Conservation (phyloP, 108 stramenopile species). For the Aurantiochytrium sp. region DNA sequence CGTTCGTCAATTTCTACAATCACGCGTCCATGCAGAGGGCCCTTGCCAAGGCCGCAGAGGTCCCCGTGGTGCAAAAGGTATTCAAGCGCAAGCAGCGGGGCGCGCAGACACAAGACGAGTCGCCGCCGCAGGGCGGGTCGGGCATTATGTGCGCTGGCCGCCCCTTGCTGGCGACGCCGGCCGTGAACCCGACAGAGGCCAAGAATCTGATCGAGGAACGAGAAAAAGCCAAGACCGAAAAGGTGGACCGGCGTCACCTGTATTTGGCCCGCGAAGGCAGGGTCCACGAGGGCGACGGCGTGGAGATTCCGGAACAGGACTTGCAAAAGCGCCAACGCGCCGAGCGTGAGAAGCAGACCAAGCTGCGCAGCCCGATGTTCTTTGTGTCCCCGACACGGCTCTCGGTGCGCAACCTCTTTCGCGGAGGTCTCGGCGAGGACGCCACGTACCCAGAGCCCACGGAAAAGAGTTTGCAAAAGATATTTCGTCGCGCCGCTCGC, state of each 20-base stretch:
- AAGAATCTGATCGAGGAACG: conserved; percentile 26
- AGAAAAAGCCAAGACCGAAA: conserved; percentile 57
- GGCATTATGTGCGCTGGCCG: conserved; percentile 66
- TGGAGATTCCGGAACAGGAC: conserved; percentile 73
- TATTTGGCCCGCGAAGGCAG: conserved; percentile 78
- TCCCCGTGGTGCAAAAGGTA: conserved; percentile 41
- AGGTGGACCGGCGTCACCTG: conserved; percentile 80
- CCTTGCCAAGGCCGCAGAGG: not conserved
- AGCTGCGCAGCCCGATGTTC: conserved; percentile 88
- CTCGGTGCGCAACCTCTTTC: conserved; percentile 77
- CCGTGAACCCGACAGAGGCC: not conserved
- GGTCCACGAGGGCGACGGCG: conserved; percentile 57
- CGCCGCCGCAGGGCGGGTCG: conserved; percentile 71
- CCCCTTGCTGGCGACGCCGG: conserved; percentile 38
- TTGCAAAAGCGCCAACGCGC: conserved; percentile 80
- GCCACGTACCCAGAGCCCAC: conserved; percentile 64
- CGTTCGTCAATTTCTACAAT: conserved; percentile 75
- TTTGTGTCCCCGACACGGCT: conserved; percentile 89
- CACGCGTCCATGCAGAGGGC: not conserved
- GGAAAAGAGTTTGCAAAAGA: conserved; percentile 71
- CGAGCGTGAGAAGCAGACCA: conserved; percentile 80
- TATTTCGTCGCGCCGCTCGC: conserved; percentile 64
- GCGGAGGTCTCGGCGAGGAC: conserved; percentile 3
- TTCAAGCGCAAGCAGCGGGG: conserved; percentile 56
- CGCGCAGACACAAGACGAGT: conserved; percentile 58